phyloP scores from a whole-genome alignment of 1,284 basidiomycete genomes.

The Ceratobasidium sp. region DNA sequence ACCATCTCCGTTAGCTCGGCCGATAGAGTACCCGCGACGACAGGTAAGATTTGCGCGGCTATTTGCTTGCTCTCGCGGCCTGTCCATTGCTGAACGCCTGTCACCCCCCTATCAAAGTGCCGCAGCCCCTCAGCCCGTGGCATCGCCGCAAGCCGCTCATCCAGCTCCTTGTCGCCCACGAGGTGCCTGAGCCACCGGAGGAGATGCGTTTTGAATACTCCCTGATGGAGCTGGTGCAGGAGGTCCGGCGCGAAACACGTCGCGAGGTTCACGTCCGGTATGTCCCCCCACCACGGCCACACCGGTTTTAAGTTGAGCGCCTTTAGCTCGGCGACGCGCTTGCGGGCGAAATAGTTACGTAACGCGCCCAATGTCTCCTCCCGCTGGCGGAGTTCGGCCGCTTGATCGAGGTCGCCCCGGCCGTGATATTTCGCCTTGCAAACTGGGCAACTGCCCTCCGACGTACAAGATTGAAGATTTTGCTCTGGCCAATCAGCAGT shows the following conservation, averaged over 20 bases:
- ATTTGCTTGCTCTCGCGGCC: slow-evolving; percentile 23
- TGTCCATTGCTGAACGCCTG: neutral
- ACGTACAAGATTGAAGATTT: neutral
- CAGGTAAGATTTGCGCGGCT: neutral
- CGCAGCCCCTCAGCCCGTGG: slow-evolving; percentile 7
- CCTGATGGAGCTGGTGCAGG: slow-evolving; percentile 48
- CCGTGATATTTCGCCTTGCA: neutral
- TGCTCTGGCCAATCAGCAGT: slow-evolving; percentile 32
- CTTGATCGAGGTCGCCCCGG: neutral
- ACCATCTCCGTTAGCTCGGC: neutral
- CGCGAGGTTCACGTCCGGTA: slow-evolving; percentile 40
- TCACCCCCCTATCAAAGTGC: slow-evolving; percentile 16
- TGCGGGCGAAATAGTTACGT: neutral
- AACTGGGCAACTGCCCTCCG: slow-evolving; percentile 19
- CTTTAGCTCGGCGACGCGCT: neutral
- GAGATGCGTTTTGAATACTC: slow-evolving; percentile 16
- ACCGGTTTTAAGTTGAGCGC: neutral
- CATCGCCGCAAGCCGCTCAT: neutral
- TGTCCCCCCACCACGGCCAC: slow-evolving; percentile 37
- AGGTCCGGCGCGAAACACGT: slow-evolving; percentile 44
- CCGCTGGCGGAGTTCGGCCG: neutral
- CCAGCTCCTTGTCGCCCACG: neutral
- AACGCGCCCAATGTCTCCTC: slow-evolving; percentile 11
- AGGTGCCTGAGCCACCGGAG: neutral
- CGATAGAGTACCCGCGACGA: neutral